Evolutionary conservation across 78 protist species (phyloP).

Genomic region (Planoprotostelium fungivorum): DNA sequence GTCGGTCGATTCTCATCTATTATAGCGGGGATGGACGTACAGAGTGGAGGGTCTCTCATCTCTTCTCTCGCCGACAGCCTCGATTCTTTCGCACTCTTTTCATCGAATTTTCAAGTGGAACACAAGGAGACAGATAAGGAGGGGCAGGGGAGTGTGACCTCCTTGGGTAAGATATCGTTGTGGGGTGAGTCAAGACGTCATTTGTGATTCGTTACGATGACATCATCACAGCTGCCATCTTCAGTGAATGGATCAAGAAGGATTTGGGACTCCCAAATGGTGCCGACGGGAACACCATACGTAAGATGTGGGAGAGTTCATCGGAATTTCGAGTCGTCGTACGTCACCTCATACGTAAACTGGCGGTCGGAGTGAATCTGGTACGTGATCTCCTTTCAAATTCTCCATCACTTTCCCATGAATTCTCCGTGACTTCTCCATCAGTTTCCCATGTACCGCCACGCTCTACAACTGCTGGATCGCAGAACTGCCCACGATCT

Average conservation of each 20-base stretch:
- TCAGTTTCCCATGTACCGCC: background rate
- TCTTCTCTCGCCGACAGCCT: background rate
- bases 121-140: background rate
- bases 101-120: background rate
- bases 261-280: too few species aligned
- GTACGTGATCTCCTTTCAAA: too few species aligned
- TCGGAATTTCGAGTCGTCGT: too few species aligned
- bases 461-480: background rate
- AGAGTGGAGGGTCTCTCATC: background rate
- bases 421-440: too few species aligned
- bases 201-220: background rate
- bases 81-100: background rate
- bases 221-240: background rate
- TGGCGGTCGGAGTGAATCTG: too few species aligned
- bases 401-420: too few species aligned
- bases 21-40: background rate
- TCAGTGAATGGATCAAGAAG: background rate
- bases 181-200: background rate
- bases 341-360: too few species aligned
- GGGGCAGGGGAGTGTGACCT: too few species aligned
- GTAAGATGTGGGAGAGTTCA: too few species aligned
- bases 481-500: background rate
- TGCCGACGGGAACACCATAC: too few species aligned
- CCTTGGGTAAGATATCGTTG: background rate
- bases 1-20: too few species aligned